Percentiles rank a stretch among this genome's conserved stretches.
These are phyloP conservation scores for Evernia prunastri DNA, from an alignment of 495 filamentous ascomycete genomes.

Conservation along the genomic window DNA sequence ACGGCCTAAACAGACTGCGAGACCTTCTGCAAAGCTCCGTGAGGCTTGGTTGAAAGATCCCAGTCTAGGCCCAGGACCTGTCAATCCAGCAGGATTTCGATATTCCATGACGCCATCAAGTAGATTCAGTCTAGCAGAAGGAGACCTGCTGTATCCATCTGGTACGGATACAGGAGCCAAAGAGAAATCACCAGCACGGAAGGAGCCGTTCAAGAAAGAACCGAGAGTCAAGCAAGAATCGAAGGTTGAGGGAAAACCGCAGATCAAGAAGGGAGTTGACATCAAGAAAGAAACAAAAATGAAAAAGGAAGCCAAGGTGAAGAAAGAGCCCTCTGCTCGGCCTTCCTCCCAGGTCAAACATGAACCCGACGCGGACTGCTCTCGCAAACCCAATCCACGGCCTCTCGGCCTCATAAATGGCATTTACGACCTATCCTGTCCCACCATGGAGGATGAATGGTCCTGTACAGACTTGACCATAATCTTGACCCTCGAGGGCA, in stretches of 20 bases:
- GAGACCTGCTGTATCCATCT: no score
- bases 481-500: constrained; percentile 21
- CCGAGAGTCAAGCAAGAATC: constrained; percentile 18
- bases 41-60: constrained; percentile 6
- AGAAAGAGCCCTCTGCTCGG: constrained; percentile 17
- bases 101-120: no score
- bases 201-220: constrained; percentile 22
- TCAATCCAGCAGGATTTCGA: not conserved
- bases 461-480: constrained; percentile 13
- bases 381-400: constrained; percentile 6
- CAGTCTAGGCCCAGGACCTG: not conserved
- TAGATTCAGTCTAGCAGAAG: no score
- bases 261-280: constrained; percentile 20
- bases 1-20: constrained; percentile 12
- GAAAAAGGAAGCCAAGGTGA: constrained; percentile 22
- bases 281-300: constrained; percentile 23
- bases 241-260: constrained; percentile 16
- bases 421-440: constrained; percentile 35
- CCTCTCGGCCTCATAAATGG: constrained; percentile 42
- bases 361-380: constrained; percentile 7
- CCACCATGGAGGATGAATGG: constrained; percentile 17
- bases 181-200: not conserved
- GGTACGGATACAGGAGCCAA: not conserved
- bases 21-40: constrained; percentile 1
- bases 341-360: constrained; percentile 11